Base-by-base conservation (phyloP, 306 rosid species). In the Glycine soja region DNA sequence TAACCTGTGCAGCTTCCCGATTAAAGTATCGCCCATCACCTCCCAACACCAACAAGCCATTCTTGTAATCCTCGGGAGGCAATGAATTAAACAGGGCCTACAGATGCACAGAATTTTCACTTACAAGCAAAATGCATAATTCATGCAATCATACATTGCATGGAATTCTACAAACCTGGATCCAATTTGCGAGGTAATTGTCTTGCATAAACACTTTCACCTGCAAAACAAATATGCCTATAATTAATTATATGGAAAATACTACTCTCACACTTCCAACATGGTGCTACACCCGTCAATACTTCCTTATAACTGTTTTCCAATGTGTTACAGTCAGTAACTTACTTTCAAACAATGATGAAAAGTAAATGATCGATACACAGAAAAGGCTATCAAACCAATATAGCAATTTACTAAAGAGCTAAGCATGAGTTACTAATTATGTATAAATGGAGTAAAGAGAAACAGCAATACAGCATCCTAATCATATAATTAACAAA, bases 11-110 rank as follows among this genome's bases (percentile, higher is more conserved):
- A 67, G 99, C 99, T 85, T 96, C 98, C 82, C 76, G 86, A 57
- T 93, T 96, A 64, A 96, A 96, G 86, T 90, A 96, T 18, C 99
- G 94, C 30, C 99, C 99, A 82, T 96, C 99, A 36, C 99, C 98
- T 71, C 99, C 99, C 80, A 96, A 85, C 78, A 90, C 97, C 90
- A 96, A 82, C 59, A 90, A 10, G 46, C 98, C 98, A 80, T 93
- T 89, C 88, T 88, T 90, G 88, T 89, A 96, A 90, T 93, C 98
- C 83, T 92, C 98, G 0, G 85, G 81, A 2, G 97, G 92, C 89
- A 96, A 81, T 8, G 98, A 96, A 91, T 92, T 86, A 82, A 96
- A 93, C 45, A 96, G 83, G 40, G 99, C 96, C 99, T 92, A 72
- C 77, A 57, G 5, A 56, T 72, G 30, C 81, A 67, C 68, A 78